These are phyloP conservation scores for Sporothrix phasma DNA, from an alignment of 2,329 filamentous ascomycete species.

Conservation along the genomic window DNA sequence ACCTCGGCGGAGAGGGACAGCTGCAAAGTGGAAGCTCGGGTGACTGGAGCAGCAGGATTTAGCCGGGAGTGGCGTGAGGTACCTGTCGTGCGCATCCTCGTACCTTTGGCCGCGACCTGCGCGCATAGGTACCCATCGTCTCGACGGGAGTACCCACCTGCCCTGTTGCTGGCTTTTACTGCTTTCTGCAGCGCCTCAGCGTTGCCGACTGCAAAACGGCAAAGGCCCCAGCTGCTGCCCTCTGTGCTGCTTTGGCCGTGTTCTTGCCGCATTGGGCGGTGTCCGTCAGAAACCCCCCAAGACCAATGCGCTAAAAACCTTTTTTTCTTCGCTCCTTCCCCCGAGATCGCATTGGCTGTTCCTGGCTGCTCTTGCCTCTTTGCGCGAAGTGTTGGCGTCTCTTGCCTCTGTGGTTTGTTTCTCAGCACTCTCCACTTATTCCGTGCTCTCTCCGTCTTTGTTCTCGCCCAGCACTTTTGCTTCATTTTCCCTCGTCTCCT, in stretches of 20 bases:
- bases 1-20: slow-evolving; percentile 18
- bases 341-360: slow-evolving; percentile 16
- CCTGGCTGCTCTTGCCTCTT: slow-evolving; percentile 1
- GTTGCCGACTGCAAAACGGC: not conserved
- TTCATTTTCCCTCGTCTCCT: slow-evolving; percentile 4
- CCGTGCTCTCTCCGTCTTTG: slow-evolving; percentile 1
- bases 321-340: slow-evolving; percentile 8
- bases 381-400: not conserved
- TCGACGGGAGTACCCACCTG: not conserved
- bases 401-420: not conserved
- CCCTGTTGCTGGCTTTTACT: not conserved
- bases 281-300: not conserved
- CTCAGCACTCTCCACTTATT: slow-evolving; percentile 11
- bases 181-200: slow-evolving; percentile 6
- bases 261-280: not conserved
- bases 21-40: slow-evolving; percentile 15
- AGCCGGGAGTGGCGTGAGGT: slow-evolving; percentile 12
- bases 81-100: not conserved
- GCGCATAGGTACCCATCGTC: not conserved
- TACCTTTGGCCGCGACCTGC: not conserved
- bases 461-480: not conserved
- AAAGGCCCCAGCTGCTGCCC: too few relatives aligned
- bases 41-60: slow-evolving; percentile 17
- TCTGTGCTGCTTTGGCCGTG: not conserved
- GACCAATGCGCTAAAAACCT: not conserved